Base-by-base conservation (phyloP, 202 grass and related monocot genomes). In the Schoenoplectus tabernaemontani region DNA sequence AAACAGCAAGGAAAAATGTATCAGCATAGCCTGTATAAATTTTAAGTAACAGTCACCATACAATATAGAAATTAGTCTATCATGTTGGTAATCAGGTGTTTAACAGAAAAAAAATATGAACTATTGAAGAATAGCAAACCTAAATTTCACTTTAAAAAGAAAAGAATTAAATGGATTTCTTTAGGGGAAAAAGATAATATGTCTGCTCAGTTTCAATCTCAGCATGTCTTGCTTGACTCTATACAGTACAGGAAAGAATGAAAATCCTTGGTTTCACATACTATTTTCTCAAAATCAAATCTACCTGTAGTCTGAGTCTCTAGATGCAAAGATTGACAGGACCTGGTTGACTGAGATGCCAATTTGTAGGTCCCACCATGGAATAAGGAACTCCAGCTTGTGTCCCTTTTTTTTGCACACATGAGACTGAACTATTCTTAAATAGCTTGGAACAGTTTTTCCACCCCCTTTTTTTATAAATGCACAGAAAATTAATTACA, bases 321-420 rank as follows among this genome's bases (percentile, higher is more conserved):
- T 89, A 7, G 96, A 91, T 0, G 90, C 78, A 77, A 98, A 95
- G 63, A 92, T 87, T 84, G 87, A 90, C 46, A 98, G 83, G 84
- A 95, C 92, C 34, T 95, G 96, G 86, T 88, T 95, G 37, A 98
- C 90, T 4, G 91, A 92, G 58, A 98, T 82, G 69, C 96, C 91
- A n/a, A 98, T 78, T 82, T 98, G 96, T 24, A 98, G 88, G 86
- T 98, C 96, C 96, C 96, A 98, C 96, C 96, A 98, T 0, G 96
- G 96, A 46, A 91, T 67, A 79, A 95, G 89, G 62, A 98, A 98
- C 42, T 95, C 91, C 7, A 95, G 82, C 83, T 95, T 93, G 75
- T 82, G 88, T 20, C 87, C 87, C 78, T 91, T 98, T 86, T 85
- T 95, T 81, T 67, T 89, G 59, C 86, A 82, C 72, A 92, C 91